Conservation (phyloP, 495 filamentous ascomycete genomes). For the Margaritispora aquatica region DNA sequence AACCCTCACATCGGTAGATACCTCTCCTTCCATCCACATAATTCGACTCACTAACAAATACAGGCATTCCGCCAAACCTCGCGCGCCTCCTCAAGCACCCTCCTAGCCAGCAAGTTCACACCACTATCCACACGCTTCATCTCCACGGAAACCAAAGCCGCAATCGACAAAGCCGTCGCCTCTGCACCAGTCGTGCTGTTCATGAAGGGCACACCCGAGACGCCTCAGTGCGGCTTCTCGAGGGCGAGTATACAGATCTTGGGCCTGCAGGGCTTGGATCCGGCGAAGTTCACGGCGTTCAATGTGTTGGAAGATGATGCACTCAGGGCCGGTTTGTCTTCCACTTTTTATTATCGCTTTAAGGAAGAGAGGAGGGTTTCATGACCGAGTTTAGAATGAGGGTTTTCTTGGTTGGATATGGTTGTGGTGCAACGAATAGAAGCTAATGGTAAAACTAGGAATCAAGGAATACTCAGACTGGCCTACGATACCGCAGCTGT, state of each 20-base stretch:
- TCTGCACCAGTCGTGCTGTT: constrained; percentile 92
- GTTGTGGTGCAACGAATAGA: neutral
- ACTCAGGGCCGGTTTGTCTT: constrained; percentile 67
- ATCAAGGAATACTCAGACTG: constrained; percentile 99
- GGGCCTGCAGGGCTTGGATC: constrained; percentile 90
- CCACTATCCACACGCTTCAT: constrained; percentile 34
- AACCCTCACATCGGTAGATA: constrained; percentile 28
- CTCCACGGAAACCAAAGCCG: constrained; percentile 65
- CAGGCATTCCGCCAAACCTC: constrained; percentile 31
- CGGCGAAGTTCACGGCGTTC: constrained; percentile 92
- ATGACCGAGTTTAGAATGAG: too few species aligned
- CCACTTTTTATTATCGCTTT: neutral
- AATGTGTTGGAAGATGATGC: constrained; percentile 93
- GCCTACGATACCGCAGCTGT: constrained; percentile 97
- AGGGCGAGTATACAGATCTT: constrained; percentile 92
- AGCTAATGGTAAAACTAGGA: constrained; percentile 42
- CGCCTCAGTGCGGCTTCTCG: constrained; percentile 97
- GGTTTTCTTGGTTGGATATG: too few species aligned
- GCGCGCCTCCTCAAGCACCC: constrained; percentile 31
- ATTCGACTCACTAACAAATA: neutral
- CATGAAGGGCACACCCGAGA: constrained; percentile 98
- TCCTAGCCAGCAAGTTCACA: constrained; percentile 20
- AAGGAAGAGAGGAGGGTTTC: neutral
- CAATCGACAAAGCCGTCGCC: constrained; percentile 81
- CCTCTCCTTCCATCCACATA: neutral